Evolutionary conservation across 345 rosid species (phyloP), one percentile per base, ranked within the genome.

Genomic region (Trapa incisa): DNA sequence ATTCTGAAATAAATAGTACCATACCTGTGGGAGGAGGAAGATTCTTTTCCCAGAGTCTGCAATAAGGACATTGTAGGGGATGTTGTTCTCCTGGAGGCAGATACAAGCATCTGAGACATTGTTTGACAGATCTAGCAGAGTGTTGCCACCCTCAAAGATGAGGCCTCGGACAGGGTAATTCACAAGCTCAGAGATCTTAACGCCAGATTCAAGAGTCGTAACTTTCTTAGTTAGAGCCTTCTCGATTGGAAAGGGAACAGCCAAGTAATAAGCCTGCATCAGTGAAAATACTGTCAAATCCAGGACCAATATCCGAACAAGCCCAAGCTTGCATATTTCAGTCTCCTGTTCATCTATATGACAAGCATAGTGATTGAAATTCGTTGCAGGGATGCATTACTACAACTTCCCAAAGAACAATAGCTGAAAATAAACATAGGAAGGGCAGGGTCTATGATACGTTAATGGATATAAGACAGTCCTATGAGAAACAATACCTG

Each of bases 21-120:
- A 38, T 84, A 93, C 99, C 96, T 94, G 99, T 12, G 97, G 99
- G 32, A 91, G 68, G 67, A 94, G 81, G 68, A 87, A 91, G 76
- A 88, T 71, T 13, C 83, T 86, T 68, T 74, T 94, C 70, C 99
- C 97, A 67, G 84, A 81, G 70, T 91, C 91, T 22, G 95, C 77
- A 70, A 94, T 89, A 45, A 94, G 95, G 62, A 88, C 83, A 69
- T 91, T 94, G 81, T 80, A 87, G 16, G 99, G 92, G 66, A 91
- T 78, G 81, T 94, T 94, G 85, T 86, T 91, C n/a, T 86, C 83
- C 83, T 94, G 95, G 47, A 94, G 97, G 72, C 87, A 94, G 65
- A 91, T 79, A 75, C 89, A 94, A 41, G 95, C 84, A 65, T 86
- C 78, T 2, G 97, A 82, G 29, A 91, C 89, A 16, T 73, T 72